These are phyloP conservation scores for Bruguiera sexangula DNA, from an alignment of 345 rosid species.

Conservation along the genomic window DNA sequence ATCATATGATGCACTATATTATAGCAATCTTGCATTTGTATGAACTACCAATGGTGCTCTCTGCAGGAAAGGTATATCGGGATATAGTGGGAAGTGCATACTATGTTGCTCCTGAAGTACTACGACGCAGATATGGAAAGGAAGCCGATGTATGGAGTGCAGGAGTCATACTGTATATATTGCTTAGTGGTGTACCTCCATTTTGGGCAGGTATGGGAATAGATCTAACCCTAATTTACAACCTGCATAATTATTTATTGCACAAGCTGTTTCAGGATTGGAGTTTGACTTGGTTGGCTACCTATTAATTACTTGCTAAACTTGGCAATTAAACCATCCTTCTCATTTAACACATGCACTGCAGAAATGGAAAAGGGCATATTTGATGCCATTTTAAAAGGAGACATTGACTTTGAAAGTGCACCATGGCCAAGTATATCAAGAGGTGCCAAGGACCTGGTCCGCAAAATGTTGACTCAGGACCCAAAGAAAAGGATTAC, in stretches of 20 bases:
- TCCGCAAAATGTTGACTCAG: constrained; percentile 27
- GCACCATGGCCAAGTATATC: constrained; percentile 35
- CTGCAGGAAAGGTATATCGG: constrained; percentile 25
- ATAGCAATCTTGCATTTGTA: background rate
- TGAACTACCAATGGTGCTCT: background rate
- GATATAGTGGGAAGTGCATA: constrained; percentile 32
- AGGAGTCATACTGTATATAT: constrained; percentile 28
- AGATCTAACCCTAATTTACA: background rate
- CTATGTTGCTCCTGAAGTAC: constrained; percentile 30
- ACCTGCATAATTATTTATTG: background rate
- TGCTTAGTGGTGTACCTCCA: constrained; percentile 33
- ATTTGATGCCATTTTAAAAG: constrained; percentile 31
- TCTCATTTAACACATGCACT: background rate
- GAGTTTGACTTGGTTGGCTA: background rate
- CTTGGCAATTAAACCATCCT: background rate
- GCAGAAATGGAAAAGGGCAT: constrained; percentile 34
- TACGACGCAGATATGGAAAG: constrained; percentile 31
- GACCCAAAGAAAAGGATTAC: constrained; percentile 32
- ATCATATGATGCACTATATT: background rate
- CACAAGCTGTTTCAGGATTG: background rate
- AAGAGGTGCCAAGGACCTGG: constrained; percentile 32
- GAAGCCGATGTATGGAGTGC: constrained; percentile 34
- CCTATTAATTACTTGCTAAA: background rate
- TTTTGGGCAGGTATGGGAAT: constrained; percentile 30
- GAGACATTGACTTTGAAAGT: constrained; percentile 31